Evolutionary conservation across 148 eudicot species (phyloP), one percentile per base, ranked within the genome.

Genomic region (Chenopodium album): DNA sequence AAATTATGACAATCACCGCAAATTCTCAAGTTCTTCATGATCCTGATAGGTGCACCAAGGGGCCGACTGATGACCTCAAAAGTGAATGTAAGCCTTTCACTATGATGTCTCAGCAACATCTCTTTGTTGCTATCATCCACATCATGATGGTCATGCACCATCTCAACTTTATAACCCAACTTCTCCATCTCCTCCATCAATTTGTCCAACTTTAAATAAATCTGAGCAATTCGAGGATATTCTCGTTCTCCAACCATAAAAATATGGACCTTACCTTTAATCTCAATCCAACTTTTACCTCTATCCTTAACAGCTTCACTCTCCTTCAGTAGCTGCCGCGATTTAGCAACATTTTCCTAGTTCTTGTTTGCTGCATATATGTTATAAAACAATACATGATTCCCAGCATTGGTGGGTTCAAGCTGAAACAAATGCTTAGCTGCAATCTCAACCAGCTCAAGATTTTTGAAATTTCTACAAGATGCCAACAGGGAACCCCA

Each of bases 401-500:
- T 93, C 71, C 97, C 94, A 37, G 89, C 93, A 84, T 90, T 93
- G 32, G 73, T n/a, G 11, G 97, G 97, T 77, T 93, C 97, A 26
- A 93, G 80, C 82, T 88, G 87, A 52, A 93, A 93, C 87, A 93
- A 82, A 59, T 85, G 85, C 83, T 84, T 85, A 65, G 97, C 97
- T 16, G 97, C 92, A 44, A 92, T 75, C 78, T 93, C 95, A 37
- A 90, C 95, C 71, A 93, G 44, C 73, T 90, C 91, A 41, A 89
- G 76, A 34, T 90, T 90, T 32, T 81, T 71, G 77, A 88, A 85
- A 67, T 86, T 87, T 87, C 89, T 89, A 85, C 91, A 92, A 8
- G 94, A 86, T 62, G 88, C 89, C 79, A 93, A 82, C 47, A 93
- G 89, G 9, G 94, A 91, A 31, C 97, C 97, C 97, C 97, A 93